A percentile compares a stretch with the other conserved stretches of the same genome.
phyloP scores from a whole-genome alignment of 2,329 filamentous ascomycete species.

The Talaromyces marneffei region DNA sequence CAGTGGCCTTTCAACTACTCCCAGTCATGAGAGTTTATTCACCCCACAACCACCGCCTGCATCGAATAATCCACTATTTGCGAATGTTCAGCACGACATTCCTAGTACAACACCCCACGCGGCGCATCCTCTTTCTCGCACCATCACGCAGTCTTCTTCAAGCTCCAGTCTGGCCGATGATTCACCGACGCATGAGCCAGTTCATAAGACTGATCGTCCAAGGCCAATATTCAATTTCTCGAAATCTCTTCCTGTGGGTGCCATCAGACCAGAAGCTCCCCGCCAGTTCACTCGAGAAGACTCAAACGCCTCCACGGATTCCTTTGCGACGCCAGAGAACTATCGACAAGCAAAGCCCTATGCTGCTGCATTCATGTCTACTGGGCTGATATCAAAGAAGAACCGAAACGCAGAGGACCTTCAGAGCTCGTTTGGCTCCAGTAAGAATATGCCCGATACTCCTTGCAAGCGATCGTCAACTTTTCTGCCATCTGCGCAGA shows the following conservation, averaged over 20 bases:
- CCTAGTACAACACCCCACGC: conserved; percentile 39
- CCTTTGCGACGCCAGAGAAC: conserved; percentile 67
- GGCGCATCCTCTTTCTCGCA: conserved; percentile 77
- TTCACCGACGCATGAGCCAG: conserved; percentile 58
- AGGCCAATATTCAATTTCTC: conserved; percentile 57
- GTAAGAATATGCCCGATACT: conserved; percentile 80
- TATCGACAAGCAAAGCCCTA: conserved; percentile 73
- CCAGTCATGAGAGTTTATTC: conserved; percentile 61
- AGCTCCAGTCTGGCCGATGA: conserved; percentile 72
- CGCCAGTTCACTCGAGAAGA: conserved; percentile 45
- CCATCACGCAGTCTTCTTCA: conserved; percentile 81
- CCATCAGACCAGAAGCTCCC: conserved; percentile 46
- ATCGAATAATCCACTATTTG: conserved; percentile 43
- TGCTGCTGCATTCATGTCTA: conserved; percentile 85
- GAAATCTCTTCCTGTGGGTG: conserved; percentile 67
- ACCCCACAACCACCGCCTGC: conserved; percentile 46
- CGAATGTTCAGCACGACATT: conserved; percentile 21
- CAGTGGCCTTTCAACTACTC: conserved; percentile 61
- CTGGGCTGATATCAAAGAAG: conserved; percentile 89
- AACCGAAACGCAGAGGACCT: conserved; percentile 73
- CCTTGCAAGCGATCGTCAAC: conserved; percentile 83
- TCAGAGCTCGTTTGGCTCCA: conserved; percentile 44
- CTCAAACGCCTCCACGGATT: conserved; percentile 44
- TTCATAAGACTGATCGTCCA: conserved; percentile 51
- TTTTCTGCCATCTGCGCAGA: conserved; percentile 59